These are phyloP conservation scores for Neurospora sp. DNA, from an alignment of 495 filamentous ascomycete genomes.

Conservation along the genomic window DNA sequence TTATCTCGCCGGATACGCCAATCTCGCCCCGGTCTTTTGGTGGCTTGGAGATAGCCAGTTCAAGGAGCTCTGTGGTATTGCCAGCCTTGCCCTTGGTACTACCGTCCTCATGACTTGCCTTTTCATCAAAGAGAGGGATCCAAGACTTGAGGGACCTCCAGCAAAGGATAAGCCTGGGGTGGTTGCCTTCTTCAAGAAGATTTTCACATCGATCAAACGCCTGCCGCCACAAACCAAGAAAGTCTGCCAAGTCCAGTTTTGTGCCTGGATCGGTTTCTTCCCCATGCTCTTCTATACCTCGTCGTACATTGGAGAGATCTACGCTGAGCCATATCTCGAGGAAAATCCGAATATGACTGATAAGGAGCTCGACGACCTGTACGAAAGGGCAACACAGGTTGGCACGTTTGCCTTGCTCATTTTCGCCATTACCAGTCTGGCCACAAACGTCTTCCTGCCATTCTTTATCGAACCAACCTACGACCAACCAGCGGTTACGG, in stretches of 20 bases:
- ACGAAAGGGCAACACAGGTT: slow-evolving; percentile 71
- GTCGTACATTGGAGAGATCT: slow-evolving; percentile 83
- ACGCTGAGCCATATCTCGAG: slow-evolving; percentile 69
- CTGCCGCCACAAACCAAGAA: slow-evolving; percentile 70
- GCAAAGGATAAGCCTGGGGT: slow-evolving; percentile 50
- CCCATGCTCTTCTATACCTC: slow-evolving; percentile 91
- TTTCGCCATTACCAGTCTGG: slow-evolving; percentile 72
- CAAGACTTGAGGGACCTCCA: slow-evolving; percentile 55
- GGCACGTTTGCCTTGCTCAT: slow-evolving; percentile 82
- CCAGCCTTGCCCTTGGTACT: slow-evolving; percentile 53
- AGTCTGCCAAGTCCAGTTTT: slow-evolving; percentile 81
- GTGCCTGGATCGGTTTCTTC: slow-evolving; percentile 91
- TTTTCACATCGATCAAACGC: slow-evolving; percentile 62
- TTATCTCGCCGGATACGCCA: slow-evolving; percentile 69
- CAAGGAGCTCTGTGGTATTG: slow-evolving; percentile 77
- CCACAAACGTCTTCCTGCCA: slow-evolving; percentile 69
- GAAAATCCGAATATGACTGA: slow-evolving; percentile 65
- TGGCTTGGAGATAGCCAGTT: slow-evolving; percentile 81
- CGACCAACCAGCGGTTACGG: slow-evolving; percentile 27
- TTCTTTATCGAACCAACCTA: slow-evolving; percentile 73
- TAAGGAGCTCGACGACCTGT: slow-evolving; percentile 61
- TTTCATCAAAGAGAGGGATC: slow-evolving; percentile 67
- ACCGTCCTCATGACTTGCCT: slow-evolving; percentile 58
- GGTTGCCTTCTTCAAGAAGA: slow-evolving; percentile 64
- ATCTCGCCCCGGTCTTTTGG: slow-evolving; percentile 59